Base-by-base conservation (phyloP, 164 flowering plant genomes). In the Vitis rotundifolia region DNA sequence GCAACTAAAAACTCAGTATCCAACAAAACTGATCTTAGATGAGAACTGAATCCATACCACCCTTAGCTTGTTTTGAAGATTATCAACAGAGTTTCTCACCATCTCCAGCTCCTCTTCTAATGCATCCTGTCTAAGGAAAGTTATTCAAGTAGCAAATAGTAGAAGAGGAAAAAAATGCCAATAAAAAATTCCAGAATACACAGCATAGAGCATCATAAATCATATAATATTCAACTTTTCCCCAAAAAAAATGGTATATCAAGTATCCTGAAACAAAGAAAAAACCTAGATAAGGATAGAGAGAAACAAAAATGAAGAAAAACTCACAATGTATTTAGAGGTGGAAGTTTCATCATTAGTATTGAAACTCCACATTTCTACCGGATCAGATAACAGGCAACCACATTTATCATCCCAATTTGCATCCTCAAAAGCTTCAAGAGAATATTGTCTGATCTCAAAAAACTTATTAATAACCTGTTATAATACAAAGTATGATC, bases 401-500 rank as follows among this genome's bases (percentile, higher is more conserved):
- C 72, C 72, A 72, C 97, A 89, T 71, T 89, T 91, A 10, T 83
- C 89, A 53, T 85, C 88, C 82, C 84, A 85, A 68, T 74, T 80
- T 9, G 18, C 61, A 69, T 88, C 87, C 69, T 77, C 83, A 61
- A 55, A 67, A 51, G 31, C 74, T 15, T 75, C 75, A 31, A 69
- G 60, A 63, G 76, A 67, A 64, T 74, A 59, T 74, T 89, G 85
- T 71, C 87, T 85, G 75, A 94, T 92, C 75, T 80, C 77, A 78
- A 85, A 91, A 70, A 94, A 91, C 75, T 90, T 94, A 59, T 80
- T 70, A 75, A 90, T 70, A 57, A 92, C 91, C 99, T 94, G 83
- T 74, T 47, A 74, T 11, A 47, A 64, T 8, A 15, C 44, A 37
- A 15, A 76, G 22, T 19, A 47, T 28, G 29, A 51, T 15, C 19